A percentile compares a stretch with the other conserved stretches of the same genome.
These are phyloP conservation scores for Priceomyces haplophilus DNA, from an alignment of 805 yeast genomes.

Conservation along the genomic window DNA sequence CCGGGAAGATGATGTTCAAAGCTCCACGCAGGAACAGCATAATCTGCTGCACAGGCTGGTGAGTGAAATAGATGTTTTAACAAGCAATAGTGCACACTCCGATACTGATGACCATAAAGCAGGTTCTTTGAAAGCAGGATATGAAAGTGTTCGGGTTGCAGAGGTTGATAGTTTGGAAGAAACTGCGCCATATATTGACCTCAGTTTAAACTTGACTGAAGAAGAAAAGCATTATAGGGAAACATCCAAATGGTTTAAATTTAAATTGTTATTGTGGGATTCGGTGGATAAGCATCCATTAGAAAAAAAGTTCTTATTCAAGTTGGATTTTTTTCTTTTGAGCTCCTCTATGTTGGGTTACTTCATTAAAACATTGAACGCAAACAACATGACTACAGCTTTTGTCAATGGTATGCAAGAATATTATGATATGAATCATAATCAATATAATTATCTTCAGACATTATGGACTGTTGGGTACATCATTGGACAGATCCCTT, in stretches of 20 bases:
- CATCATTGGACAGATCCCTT: slow-evolving; percentile 50
- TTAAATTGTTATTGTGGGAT: slow-evolving; percentile 34
- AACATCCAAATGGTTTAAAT: slow-evolving; percentile 18
- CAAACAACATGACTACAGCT: slow-evolving; percentile 42
- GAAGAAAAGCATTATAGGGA: slow-evolving; percentile 20
- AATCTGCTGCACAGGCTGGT: no score
- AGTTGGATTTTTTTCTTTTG: slow-evolving; percentile 46
- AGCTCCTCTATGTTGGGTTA: slow-evolving; percentile 54
- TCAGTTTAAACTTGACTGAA: slow-evolving; percentile 16
- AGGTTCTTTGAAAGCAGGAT: neutral
- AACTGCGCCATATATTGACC: slow-evolving; percentile 19
- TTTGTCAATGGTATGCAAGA: slow-evolving; percentile 49
- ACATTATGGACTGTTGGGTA: slow-evolving; percentile 52
- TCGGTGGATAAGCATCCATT: slow-evolving; percentile 35
- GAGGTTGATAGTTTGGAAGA: neutral
- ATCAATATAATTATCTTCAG: slow-evolving; percentile 43
- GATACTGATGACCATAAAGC: neutral
- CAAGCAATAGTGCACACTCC: neutral
- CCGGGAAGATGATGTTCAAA: no score
- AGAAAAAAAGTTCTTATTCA: slow-evolving; percentile 31
- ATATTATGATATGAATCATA: slow-evolving; percentile 36
- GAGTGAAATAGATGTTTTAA: neutral
- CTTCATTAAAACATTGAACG: slow-evolving; percentile 45
- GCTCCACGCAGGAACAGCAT: no score
- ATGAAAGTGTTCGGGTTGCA: neutral